Base-by-base conservation (phyloP, 2,329 filamentous ascomycete genomes). In the Lasiodiplodia hormozganensis region DNA sequence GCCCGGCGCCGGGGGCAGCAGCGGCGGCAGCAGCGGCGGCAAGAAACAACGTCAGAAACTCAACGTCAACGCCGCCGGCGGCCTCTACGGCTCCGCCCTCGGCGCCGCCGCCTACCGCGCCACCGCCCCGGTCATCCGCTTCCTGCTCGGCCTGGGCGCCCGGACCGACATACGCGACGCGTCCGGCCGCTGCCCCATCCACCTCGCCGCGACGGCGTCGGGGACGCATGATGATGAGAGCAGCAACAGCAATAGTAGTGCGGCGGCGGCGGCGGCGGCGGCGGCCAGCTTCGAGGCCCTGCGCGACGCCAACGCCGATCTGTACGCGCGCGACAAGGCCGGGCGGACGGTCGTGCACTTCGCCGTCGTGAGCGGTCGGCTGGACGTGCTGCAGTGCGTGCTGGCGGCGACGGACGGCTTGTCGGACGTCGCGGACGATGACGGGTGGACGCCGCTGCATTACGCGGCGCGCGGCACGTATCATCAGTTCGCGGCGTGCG, bases 361-460 rank as follows among this genome's bases (percentile, higher is more conserved):
- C 34, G 57, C 57, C 14, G 6, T 62, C 12, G 38, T 38, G 1
- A 31, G 40, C 38, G 21, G 57, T 14, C 18, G 21, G 10, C 31
- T 40, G 11, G 31, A 62, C 21, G 21, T 62, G 8, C 4, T 47
- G 38, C 38, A 28, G 38, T 16, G 21, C 11, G 57, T 62, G 23
- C n/a, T 62, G 23, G 5, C 31, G 40, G 57, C 57, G 40, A 62
- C 57, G 16, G 38, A 62, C 18, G 57, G 57, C 14, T 21, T 62
- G 38, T 11, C 49, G 6, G 23, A 62, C 4, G 38, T 31, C 2
- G 38, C 57, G 2, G 57, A 62, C 31, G 57, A 43, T 2, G 38
- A 62, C n/a, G 57, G 57, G 28, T 62, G 57, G 57, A 34, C 57
- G 12, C 38, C 57, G 11, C 43, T 62, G 34, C 40, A 43, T 14